Base-by-base conservation (phyloP, 2,329 filamentous ascomycete genomes). In the Cryphonectria naterciae region DNA sequence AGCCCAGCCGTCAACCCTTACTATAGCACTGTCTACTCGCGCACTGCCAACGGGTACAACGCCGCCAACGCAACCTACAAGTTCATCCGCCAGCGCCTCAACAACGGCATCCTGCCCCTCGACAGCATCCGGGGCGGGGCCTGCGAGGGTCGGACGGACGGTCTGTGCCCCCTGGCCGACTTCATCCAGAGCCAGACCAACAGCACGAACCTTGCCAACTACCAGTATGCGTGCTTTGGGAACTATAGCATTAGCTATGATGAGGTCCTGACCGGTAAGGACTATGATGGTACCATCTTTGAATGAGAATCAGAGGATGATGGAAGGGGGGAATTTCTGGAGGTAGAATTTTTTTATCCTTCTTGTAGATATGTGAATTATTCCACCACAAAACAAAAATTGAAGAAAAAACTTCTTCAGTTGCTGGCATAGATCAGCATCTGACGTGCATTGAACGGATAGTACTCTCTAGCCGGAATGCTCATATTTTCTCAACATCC, bases 31-130 rank as follows among this genome's bases (percentile, higher is more conserved):
- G 75, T 79, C 22, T 86, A 86, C 76, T 80, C 79, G 56, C 79
- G 81, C 0, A 76, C 73, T 0, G 81, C 84, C 69, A 85, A 85
- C 71, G 84, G 84, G 60, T 86, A 85, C 75, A 75, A 81, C 35
- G 73, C 84, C 13, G 73, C 75, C 32, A 80, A 80, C 56, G 79
- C 80, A 1, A 77, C 81, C 10, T 70, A 85, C 79, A 86, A 86
- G 70, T 86, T 86, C 73, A 73, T 86, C 63, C 81, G 85, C 25
- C 83, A 85, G 81, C 80, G 84, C 19, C 75, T 86, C 56, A 86
- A 86, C 76, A 82, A 84, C 71, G 84, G 83, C 35, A 83, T 86
- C 69, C 68, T 86, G 63, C 85, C 85, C 0, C 75, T 86, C 22
- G 77, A 82, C 64, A 83, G 80, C 0, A 84, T 86, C 70, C 81